Conservation (phyloP, 2,329 filamentous ascomycete species). For the Fusarium coicis region DNA sequence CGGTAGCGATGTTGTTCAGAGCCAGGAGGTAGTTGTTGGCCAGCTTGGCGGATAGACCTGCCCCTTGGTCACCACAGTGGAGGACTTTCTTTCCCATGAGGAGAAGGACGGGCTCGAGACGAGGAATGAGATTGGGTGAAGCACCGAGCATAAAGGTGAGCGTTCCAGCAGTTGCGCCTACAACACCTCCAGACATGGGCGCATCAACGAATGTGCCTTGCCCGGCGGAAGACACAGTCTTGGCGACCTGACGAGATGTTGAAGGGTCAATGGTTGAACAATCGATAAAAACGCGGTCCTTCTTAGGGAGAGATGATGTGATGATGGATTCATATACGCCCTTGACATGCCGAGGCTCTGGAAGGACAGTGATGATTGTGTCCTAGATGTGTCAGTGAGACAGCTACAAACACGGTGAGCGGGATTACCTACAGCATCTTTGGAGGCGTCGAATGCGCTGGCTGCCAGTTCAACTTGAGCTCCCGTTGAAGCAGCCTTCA, state of each 20-base stretch:
- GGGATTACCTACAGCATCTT: constrained; percentile 61
- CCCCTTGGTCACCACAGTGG: constrained; percentile 85
- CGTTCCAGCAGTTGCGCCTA: constrained; percentile 87
- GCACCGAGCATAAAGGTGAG: constrained; percentile 96
- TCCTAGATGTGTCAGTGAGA: constrained; percentile 65
- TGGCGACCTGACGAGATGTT: constrained; percentile 82
- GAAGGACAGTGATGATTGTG: constrained; percentile 87
- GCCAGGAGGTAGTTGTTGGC: constrained; percentile 98
- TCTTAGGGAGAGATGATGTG: constrained; percentile 60
- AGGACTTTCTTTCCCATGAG: constrained; percentile 89
- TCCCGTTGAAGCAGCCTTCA: constrained; percentile 56
- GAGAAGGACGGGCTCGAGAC: constrained; percentile 75
- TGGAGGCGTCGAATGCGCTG: constrained; percentile 60
- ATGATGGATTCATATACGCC: constrained; percentile 84
- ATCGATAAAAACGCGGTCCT: constrained; percentile 87
- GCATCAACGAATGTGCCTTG: constrained; percentile 89
- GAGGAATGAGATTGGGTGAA: constrained; percentile 67
- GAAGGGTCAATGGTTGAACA: constrained; percentile 95
- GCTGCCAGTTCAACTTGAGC: constrained; percentile 58
- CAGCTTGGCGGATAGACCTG: constrained; percentile 90
- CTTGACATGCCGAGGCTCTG: constrained; percentile 88
- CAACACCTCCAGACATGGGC: constrained; percentile 96
- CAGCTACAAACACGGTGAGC: not conserved
- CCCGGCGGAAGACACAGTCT: constrained; percentile 70
- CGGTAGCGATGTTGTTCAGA: constrained; percentile 84